Evolutionary conservation across 2,329 filamentous ascomycete genomes (phyloP).

Genomic region (Ophiostoma ulmi): DNA sequence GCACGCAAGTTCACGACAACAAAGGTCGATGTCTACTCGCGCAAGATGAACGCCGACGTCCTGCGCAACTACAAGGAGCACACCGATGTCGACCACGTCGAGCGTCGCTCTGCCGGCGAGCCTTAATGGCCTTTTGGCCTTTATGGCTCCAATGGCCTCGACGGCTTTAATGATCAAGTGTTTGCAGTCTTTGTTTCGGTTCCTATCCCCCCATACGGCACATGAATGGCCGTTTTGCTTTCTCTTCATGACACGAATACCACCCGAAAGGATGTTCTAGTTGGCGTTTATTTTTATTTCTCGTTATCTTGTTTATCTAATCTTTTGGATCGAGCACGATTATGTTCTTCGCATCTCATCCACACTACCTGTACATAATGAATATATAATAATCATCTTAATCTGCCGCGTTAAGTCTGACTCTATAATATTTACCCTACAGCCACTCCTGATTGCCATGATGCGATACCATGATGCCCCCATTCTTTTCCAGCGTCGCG

Average conservation of each 20-base stretch:
- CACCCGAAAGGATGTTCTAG: background rate
- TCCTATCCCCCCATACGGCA: background rate
- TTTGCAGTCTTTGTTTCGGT: background rate
- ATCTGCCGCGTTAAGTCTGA: slow-evolving; percentile 37
- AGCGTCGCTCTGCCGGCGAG: slow-evolving; percentile 17
- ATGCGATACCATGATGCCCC: too few species aligned
- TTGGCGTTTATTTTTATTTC: slow-evolving; percentile 32
- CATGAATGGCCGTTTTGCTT: background rate
- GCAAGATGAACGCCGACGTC: slow-evolving; percentile 45
- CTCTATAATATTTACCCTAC: background rate
- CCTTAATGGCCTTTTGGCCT: background rate
- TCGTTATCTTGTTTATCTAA: background rate
- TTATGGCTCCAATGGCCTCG: background rate
- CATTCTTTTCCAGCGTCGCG: too few species aligned
- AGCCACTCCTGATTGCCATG: background rate
- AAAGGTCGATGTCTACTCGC: slow-evolving; percentile 52
- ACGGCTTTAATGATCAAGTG: background rate
- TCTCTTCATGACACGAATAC: background rate
- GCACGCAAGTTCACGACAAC: slow-evolving; percentile 67
- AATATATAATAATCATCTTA: background rate
- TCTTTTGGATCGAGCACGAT: background rate
- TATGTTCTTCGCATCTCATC: background rate
- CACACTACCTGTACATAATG: background rate
- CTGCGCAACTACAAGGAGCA: slow-evolving; percentile 47
- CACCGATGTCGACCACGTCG: slow-evolving; percentile 30